Evolutionary conservation across 305 asterid genomes (phyloP), one percentile per base, ranked within the genome.

Genomic region (Fraxinus baroniana): DNA sequence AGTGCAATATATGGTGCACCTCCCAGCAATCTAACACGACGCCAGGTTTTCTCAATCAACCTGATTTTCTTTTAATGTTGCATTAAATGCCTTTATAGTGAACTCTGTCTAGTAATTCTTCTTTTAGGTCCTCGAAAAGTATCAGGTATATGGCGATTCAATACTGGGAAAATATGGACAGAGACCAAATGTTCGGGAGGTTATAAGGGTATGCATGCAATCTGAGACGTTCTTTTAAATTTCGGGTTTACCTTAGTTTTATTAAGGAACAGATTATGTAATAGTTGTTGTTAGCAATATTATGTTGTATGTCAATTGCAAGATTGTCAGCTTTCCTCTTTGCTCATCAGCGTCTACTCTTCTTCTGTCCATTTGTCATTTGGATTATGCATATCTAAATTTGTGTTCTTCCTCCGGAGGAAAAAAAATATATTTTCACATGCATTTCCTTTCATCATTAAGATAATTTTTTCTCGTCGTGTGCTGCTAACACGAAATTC

Each of bases 1-100:
- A 91, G 96, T 81, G 91, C 89, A 74, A 87, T 95, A 78, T 95
- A 94, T 78, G 96, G 98, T 44, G 91, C 89, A 80, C 95, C 98
- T 82, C 85, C 78, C 68, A 85, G 90, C 88, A 87, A 82, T 84
- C 78, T 92, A 78, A 92, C 97, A 60, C 92, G 97, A 81, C 90
- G 99, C 79, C 93, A 95, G 99, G 99, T 95, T 86, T 86, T 78
- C 85, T 77, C 60, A 7, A 36, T 78, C 72, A 75, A 41, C 52
- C 74, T 68, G 17, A n/a, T 72, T 74, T 70, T 76, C 46, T 36
- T 79, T 5, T 79, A 15, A 44, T 82, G 15, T 64, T 26, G 33
- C 74, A 73, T 73, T 20, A 75, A 74, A 52, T 81, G 52, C 46
- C 41, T 36, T 37, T 52, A 76, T 10, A 36, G 77, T 83, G 80